Evolutionary conservation across 2,329 filamentous ascomycete genomes (phyloP), one percentile per base, ranked within the genome.

Genomic region (Colletotrichum sp.): DNA sequence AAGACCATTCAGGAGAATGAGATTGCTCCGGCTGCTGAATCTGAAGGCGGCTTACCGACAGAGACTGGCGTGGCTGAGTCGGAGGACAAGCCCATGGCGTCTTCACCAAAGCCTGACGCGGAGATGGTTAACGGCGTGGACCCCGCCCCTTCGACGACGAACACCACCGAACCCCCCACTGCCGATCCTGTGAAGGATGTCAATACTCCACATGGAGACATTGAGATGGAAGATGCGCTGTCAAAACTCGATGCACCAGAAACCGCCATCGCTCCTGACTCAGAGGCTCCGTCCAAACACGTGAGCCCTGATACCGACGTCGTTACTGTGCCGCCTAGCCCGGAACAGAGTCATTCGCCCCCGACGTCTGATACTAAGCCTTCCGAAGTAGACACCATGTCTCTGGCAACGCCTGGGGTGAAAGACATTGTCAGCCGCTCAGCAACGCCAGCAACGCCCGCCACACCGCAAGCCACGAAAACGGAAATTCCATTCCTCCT

Each of bases 401-500:
- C 77, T 38, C 15, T 77, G 16, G 69, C 74, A 18, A 76, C 74
- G 30, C 76, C 76, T 4, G 77, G 68, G 6, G 61, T 68, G 8
- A 78, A 78, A 34, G 75, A 82, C 58, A 80, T 81, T 6, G 79
- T 78, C 36, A 85, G 84, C 71, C 77, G 83, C 8, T 83, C 81
- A 10, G 77, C 79, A 0, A 84, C 84, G 7, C 80, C 83, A 3
- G 78, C 82, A 0, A 84, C 84, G 4, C 80, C 83, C 2, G 78
- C 82, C 18, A 80, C 83, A 2, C 61, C 70, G 36, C 70, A 71
- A 18, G 68, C 48, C 12, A 88, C 89, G 73, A 94, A 93, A 79
- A 96, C 93, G 0, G 92, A 94, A 9, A 91, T 97, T 13, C 96
- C 96, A 0, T 94, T 95, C 76, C 89, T 99, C 13, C 88, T 98